Evolutionary conservation across 2,329 filamentous ascomycete species (phyloP).

Genomic region (Fusarium papillatum): DNA sequence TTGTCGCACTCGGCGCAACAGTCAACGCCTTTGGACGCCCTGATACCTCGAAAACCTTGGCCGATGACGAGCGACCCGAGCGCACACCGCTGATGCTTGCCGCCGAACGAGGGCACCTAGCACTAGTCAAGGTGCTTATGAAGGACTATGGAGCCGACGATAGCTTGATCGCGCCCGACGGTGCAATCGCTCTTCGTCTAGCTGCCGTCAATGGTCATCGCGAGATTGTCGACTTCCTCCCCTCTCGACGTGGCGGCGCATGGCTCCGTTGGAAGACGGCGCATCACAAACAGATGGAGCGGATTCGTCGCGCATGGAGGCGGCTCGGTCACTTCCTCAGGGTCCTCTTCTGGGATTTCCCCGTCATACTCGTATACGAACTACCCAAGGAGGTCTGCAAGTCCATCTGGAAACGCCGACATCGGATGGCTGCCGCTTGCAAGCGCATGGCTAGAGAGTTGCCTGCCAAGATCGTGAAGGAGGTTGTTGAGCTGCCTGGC

Average conservation of each 20-base stretch:
- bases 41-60: not conserved
- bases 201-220: conserved; percentile 56
- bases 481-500: conserved; percentile 30
- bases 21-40: conserved; percentile 45
- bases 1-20: conserved; percentile 52
- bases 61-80: not conserved
- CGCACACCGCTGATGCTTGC: conserved; percentile 62
- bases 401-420: conserved; percentile 41
- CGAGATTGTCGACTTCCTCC: conserved; percentile 59
- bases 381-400: conserved; percentile 37
- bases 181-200: conserved; percentile 59
- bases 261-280: conserved; percentile 53
- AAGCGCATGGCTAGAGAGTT: conserved; percentile 43
- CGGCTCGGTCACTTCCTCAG: conserved; percentile 41
- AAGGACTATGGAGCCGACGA: conserved; percentile 58
- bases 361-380: conserved; percentile 46
- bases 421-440: conserved; percentile 47
- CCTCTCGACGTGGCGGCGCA: conserved; percentile 53
- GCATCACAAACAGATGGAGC: conserved; percentile 46
- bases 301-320: conserved; percentile 36
- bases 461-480: conserved; percentile 42
- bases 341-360: conserved; percentile 48
- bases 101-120: conserved; percentile 54
- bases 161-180: conserved; percentile 58
- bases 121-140: conserved; percentile 56